These are phyloP conservation scores for Batkoa obscura DNA, from an alignment of 371 early-diverging fungal genomes.

Conservation along the genomic window DNA sequence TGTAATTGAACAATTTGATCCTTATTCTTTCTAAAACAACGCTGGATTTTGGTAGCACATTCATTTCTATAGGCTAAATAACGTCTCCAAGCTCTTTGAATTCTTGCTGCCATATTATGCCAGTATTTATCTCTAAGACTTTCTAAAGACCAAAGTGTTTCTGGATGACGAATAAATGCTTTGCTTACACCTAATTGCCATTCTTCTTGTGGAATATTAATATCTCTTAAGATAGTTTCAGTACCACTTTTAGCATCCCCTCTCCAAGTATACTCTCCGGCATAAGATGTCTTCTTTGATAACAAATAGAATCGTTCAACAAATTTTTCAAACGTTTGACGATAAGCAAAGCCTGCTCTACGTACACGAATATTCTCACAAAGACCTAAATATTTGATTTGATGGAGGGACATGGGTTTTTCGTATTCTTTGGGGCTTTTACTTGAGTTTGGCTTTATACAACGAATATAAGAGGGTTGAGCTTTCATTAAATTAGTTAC, in stretches of 20 bases:
- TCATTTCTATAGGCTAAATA: constrained; percentile 52
- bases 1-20: constrained; percentile 75
- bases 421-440: constrained; percentile 83
- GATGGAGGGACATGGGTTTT: constrained; percentile 78
- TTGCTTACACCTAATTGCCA: constrained; percentile 92
- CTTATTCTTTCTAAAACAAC: constrained; percentile 74
- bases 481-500: constrained; percentile 87
- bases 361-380: constrained; percentile 95
- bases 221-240: constrained; percentile 62
- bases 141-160: constrained; percentile 87
- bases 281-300: constrained; percentile 63
- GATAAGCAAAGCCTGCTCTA: constrained; percentile 90
- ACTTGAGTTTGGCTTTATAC: constrained; percentile 95
- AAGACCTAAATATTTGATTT: constrained; percentile 87
- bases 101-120: constrained; percentile 87
- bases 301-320: constrained; percentile 58
- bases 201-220: constrained; percentile 65
- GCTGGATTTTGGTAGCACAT: constrained; percentile 58
- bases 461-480: constrained; percentile 93
- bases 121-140: constrained; percentile 85
- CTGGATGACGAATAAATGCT: constrained; percentile 87
- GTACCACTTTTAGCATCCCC: constrained; percentile 54
- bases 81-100: constrained; percentile 77
- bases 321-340: constrained; percentile 80
- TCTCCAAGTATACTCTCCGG: constrained; percentile 71